Evolutionary conservation across 75 land plant genomes (phyloP).

Genomic region (Chamaecyparis obtusa): DNA sequence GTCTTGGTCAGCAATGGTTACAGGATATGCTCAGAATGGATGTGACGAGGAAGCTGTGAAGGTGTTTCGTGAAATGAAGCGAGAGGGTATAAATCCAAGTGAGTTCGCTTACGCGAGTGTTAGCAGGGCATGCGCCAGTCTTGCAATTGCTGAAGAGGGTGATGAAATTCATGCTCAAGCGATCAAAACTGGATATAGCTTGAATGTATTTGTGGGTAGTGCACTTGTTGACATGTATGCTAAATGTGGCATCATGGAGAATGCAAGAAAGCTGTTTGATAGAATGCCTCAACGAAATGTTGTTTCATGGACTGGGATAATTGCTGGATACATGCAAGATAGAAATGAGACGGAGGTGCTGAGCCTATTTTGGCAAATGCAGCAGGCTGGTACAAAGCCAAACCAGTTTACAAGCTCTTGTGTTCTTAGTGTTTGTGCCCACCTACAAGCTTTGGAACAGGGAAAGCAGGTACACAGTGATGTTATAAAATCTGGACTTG

Average conservation of each 20-base stretch:
- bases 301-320: constrained; percentile 49
- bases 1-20: constrained; percentile 8
- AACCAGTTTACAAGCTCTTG: constrained; percentile 40
- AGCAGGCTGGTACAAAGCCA: constrained; percentile 23
- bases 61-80: constrained; percentile 2
- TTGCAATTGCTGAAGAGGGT: not conserved
- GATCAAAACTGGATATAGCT: not conserved
- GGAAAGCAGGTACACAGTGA: constrained; percentile 25
- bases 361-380: constrained; percentile 31
- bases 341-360: constrained; percentile 23
- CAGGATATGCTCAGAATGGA: constrained; percentile 1
- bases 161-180: not conserved
- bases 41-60: constrained; percentile 5
- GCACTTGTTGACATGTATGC: constrained; percentile 32
- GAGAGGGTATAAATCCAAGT: not conserved
- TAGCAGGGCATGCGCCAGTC: not conserved
- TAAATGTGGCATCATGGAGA: constrained; percentile 35
- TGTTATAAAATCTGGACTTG: constrained; percentile 30
- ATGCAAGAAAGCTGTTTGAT: constrained; percentile 45
- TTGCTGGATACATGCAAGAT: constrained; percentile 30
- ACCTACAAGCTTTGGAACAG: constrained; percentile 6
- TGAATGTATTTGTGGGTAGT: not conserved
- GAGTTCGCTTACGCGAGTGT: not conserved
- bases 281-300: constrained; percentile 36
- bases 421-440: constrained; percentile 28